Percentiles rank a stretch among this genome's conserved stretches.
Evolutionary conservation across 2,329 filamentous ascomycete genomes (phyloP).

Genomic region (Sporothrix globosa): DNA sequence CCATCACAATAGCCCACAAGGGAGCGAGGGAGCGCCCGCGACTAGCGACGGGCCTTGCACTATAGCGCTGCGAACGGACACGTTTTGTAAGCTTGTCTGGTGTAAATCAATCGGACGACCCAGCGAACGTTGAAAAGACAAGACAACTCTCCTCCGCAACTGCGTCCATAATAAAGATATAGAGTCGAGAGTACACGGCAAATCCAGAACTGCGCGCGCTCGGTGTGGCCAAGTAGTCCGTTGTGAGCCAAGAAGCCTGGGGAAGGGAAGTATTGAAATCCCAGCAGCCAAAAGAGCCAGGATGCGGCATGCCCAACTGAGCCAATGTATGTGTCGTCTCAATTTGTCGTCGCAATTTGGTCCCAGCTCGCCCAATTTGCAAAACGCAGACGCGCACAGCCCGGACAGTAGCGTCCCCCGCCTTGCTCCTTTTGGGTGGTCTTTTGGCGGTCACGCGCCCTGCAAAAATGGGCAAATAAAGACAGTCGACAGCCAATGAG

Average conservation of each 20-base stretch:
- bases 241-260: neutral
- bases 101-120: neutral
- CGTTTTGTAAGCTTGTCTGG: neutral
- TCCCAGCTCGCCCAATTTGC: too few relatives aligned
- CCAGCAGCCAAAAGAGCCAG: too few relatives aligned
- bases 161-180: too few relatives aligned
- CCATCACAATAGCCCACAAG: neutral
- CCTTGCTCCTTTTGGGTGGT: neutral
- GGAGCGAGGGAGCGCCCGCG: conserved; percentile 20
- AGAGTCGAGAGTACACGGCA: neutral
- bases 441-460: conserved; percentile 17
- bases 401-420: neutral
- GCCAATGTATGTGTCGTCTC: neutral
- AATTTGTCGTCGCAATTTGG: neutral
- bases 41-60: conserved; percentile 22
- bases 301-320: too few relatives aligned
- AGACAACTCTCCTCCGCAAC: too few relatives aligned
- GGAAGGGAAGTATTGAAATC: too few relatives aligned
- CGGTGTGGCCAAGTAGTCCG: conserved; percentile 1
- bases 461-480: neutral
- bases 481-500: neutral
- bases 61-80: conserved; percentile 14
- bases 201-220: neutral
- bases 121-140: too few relatives aligned
- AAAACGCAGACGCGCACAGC: neutral